These are phyloP conservation scores for Candida mesenterica DNA, from an alignment of 1,139 yeast genomes.

Conservation along the genomic window DNA sequence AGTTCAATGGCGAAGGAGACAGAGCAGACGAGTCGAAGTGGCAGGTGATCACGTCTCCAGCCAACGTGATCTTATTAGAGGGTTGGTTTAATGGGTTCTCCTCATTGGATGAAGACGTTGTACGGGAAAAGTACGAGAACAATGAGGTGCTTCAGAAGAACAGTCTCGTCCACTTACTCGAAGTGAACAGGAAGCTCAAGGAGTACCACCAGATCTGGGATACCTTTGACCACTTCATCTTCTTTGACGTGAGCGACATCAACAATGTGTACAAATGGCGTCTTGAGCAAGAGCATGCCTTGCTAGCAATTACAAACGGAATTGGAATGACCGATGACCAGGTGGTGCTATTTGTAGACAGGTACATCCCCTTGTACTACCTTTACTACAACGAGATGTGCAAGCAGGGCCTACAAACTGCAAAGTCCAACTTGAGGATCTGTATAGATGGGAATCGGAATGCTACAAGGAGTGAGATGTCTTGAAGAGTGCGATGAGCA, in stretches of 20 bases:
- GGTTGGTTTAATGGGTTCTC: conserved; percentile 93
- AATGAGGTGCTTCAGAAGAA: conserved; percentile 23
- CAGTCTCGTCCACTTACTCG: conserved; percentile 29
- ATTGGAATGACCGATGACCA: conserved; percentile 76
- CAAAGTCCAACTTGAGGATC: conserved; percentile 10
- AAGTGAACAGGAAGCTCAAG: conserved; percentile 49
- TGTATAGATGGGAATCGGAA: conserved; percentile 10
- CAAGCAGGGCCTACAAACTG: conserved; percentile 7
- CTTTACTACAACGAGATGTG: conserved; percentile 56
- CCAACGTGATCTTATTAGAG: conserved; percentile 74
- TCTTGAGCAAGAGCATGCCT: conserved; percentile 73
- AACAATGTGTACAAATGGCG: conserved; percentile 79
- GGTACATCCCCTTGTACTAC: conserved; percentile 85
- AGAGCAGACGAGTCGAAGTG: conserved; percentile 43
- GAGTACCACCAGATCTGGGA: conserved; percentile 59
- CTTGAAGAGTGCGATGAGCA: no score
- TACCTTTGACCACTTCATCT: conserved; percentile 59
- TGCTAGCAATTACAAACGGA: conserved; percentile 51
- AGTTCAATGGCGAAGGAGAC: conserved; percentile 77
- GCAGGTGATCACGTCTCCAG: conserved; percentile 33
- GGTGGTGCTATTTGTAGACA: conserved; percentile 65
- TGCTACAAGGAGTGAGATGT: conserved; percentile 5
- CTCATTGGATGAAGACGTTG: conserved; percentile 32
- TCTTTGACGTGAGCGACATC: conserved; percentile 56
- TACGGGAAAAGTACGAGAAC: conserved; percentile 21